Evolutionary conservation across 2,329 filamentous ascomycete genomes (phyloP).

Genomic region (Lecanicillium sp.): DNA sequence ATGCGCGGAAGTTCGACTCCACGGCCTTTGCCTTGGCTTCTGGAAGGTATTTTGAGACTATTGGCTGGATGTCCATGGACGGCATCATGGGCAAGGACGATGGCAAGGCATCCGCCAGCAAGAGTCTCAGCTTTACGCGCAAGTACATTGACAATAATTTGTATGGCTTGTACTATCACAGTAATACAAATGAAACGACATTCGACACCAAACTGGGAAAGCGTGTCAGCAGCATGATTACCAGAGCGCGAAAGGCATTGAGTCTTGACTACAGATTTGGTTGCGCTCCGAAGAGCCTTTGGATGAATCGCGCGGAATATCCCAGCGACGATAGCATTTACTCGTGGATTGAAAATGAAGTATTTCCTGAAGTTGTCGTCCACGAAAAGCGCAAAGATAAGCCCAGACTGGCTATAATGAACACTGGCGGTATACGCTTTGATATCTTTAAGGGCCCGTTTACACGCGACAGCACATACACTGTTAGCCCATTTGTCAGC

Average conservation of each 20-base stretch:
- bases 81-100: slow-evolving; percentile 37
- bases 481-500: slow-evolving; percentile 82
- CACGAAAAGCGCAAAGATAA: slow-evolving; percentile 49
- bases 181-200: slow-evolving; percentile 57
- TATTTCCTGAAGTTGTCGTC: slow-evolving; percentile 60
- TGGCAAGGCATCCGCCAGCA: slow-evolving; percentile 20
- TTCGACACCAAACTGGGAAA: slow-evolving; percentile 71
- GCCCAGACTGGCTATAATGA: slow-evolving; percentile 66
- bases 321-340: slow-evolving; percentile 69
- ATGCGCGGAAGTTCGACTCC: slow-evolving; percentile 71
- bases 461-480: slow-evolving; percentile 77
- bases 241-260: slow-evolving; percentile 59
- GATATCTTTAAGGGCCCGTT: slow-evolving; percentile 92
- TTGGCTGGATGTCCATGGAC: slow-evolving; percentile 84
- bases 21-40: slow-evolving; percentile 74
- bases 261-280: slow-evolving; percentile 67
- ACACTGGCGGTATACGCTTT: slow-evolving; percentile 88
- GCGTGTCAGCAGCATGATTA: slow-evolving; percentile 63
- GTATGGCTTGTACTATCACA: slow-evolving; percentile 75
- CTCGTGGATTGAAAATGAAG: slow-evolving; percentile 66
- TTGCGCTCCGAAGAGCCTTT: slow-evolving; percentile 74
- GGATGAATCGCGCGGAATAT: slow-evolving; percentile 74
- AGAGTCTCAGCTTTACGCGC: slow-evolving; percentile 55
- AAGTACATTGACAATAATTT: slow-evolving; percentile 94
- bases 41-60: slow-evolving; percentile 88